Conservation (phyloP, 2,329 filamentous ascomycete genomes). For the Epichloe baconii region DNA sequence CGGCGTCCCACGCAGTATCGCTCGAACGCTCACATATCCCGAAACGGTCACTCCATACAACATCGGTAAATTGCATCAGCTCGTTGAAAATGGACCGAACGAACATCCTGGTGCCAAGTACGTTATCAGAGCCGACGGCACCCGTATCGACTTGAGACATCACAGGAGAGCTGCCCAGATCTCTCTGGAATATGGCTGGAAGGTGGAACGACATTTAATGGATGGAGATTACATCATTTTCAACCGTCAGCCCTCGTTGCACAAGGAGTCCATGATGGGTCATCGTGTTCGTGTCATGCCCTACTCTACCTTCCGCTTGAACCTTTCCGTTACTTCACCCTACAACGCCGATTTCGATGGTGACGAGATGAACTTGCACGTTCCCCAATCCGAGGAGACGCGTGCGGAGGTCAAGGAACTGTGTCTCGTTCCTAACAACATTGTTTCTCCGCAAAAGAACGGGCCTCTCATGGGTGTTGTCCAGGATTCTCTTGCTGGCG, state of each 20-base stretch:
- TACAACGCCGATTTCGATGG: conserved; percentile 99
- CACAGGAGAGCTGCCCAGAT: conserved; percentile 81
- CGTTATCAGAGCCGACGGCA: conserved; percentile 85
- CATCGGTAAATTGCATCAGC: conserved; percentile 76
- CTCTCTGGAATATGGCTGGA: conserved; percentile 90
- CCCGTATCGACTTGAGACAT: conserved; percentile 87
- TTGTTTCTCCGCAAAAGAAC: conserved; percentile 95
- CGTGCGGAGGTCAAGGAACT: conserved; percentile 88
- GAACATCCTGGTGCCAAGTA: conserved; percentile 95
- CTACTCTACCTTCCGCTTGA: conserved; percentile 95
- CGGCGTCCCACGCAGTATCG: conserved; percentile 88
- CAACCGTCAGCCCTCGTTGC: conserved; percentile 96
- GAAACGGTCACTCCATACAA: conserved; percentile 98
- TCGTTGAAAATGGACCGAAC: conserved; percentile 88
- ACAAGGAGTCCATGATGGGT: conserved; percentile 99
- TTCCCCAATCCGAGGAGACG: conserved; percentile 93
- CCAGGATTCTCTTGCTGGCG: conserved; percentile 90
- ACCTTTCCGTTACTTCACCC: conserved; percentile 91
- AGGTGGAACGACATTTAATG: conserved; percentile 92
- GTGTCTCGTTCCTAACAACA: conserved; percentile 96
- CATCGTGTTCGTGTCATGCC: conserved; percentile 97
- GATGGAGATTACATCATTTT: conserved; percentile 98
- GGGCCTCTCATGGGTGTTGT: conserved; percentile 98
- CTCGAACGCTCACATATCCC: conserved; percentile 84
- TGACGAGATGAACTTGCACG: conserved; percentile 99